phyloP scores from a whole-genome alignment of 2,329 filamentous ascomycete genomes.

The Ramularia collo-cygni region DNA sequence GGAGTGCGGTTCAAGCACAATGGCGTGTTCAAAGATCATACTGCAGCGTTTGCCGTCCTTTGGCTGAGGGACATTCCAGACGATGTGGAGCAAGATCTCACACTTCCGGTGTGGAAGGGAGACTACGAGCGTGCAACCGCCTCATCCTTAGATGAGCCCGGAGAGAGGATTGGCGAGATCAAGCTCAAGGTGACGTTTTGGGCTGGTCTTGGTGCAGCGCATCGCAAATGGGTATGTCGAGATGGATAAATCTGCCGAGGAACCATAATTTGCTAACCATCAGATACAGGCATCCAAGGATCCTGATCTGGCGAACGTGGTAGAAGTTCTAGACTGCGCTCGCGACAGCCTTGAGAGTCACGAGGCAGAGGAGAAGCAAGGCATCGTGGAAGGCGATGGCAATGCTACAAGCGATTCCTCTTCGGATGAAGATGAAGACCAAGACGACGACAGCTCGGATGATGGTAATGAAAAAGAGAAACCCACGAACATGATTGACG shows the following conservation, averaged over 20 bases:
- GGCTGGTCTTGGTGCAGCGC: constrained; percentile 54
- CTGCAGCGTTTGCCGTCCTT: constrained; percentile 55
- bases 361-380: constrained; percentile 25
- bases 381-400: constrained; percentile 11
- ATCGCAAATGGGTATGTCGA: constrained; percentile 39
- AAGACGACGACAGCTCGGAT: constrained; percentile 8
- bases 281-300: constrained; percentile 42
- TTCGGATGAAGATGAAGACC: constrained; percentile 14
- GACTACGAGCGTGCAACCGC: constrained; percentile 51
- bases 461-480: constrained; percentile 3
- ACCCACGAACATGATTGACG: constrained; percentile 37
- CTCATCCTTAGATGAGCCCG: constrained; percentile 44
- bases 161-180: constrained; percentile 53
- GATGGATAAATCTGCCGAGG: no score
- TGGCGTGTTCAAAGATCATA: constrained; percentile 46
- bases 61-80: constrained; percentile 66
- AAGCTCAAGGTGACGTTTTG: constrained; percentile 53
- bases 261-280: no score
- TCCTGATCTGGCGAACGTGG: constrained; percentile 49
- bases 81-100: constrained; percentile 55
- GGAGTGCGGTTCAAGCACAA: constrained; percentile 52
- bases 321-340: constrained; percentile 58
- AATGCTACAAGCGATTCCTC: constrained; percentile 10
- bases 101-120: constrained; percentile 60
- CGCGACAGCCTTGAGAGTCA: constrained; percentile 47